Percentiles rank a stretch among this genome's conserved stretches.
phyloP scores from a whole-genome alignment of 2,329 filamentous ascomycete species.

The Alternaria brassicicola region DNA sequence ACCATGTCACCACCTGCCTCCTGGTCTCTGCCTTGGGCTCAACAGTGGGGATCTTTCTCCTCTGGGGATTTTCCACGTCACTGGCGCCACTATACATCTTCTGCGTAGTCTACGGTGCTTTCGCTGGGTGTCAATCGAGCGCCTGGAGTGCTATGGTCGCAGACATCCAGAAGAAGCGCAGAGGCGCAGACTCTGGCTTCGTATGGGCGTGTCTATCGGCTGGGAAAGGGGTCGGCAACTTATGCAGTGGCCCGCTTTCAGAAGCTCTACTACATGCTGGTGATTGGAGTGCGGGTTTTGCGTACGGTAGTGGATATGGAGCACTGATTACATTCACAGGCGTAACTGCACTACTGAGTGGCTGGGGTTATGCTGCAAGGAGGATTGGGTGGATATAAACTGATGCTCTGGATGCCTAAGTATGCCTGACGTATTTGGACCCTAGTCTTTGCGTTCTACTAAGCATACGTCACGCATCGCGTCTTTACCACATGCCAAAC shows the following conservation, averaged over 20 bases:
- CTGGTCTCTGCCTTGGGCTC: slow-evolving; percentile 47
- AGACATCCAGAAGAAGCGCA: slow-evolving; percentile 48
- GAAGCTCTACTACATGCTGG: slow-evolving; percentile 52
- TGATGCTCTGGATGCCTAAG: neutral
- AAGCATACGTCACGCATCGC: neutral
- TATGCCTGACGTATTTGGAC: neutral
- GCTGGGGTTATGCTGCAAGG: slow-evolving; percentile 40
- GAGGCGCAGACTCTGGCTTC: slow-evolving; percentile 54
- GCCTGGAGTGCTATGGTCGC: slow-evolving; percentile 55
- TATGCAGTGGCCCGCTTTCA: slow-evolving; percentile 59
- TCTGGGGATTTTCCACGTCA: slow-evolving; percentile 56
- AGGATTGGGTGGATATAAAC: slow-evolving; percentile 40
- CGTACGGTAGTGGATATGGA: slow-evolving; percentile 54
- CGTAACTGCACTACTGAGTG: slow-evolving; percentile 44
- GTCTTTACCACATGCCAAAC: neutral
- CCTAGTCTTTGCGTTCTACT: neutral
- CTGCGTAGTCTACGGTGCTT: slow-evolving; percentile 51
- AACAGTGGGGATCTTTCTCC: slow-evolving; percentile 48
- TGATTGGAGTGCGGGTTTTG: slow-evolving; percentile 46
- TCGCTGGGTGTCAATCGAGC: slow-evolving; percentile 49
- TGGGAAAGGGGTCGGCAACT: slow-evolving; percentile 59
- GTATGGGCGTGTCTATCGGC: slow-evolving; percentile 57
- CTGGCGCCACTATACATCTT: slow-evolving; percentile 52
- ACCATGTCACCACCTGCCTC: slow-evolving; percentile 49
- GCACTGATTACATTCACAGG: slow-evolving; percentile 53